Conservation (phyloP, 768 basidiomycete species). For the Mycena olivaceomarginata region DNA sequence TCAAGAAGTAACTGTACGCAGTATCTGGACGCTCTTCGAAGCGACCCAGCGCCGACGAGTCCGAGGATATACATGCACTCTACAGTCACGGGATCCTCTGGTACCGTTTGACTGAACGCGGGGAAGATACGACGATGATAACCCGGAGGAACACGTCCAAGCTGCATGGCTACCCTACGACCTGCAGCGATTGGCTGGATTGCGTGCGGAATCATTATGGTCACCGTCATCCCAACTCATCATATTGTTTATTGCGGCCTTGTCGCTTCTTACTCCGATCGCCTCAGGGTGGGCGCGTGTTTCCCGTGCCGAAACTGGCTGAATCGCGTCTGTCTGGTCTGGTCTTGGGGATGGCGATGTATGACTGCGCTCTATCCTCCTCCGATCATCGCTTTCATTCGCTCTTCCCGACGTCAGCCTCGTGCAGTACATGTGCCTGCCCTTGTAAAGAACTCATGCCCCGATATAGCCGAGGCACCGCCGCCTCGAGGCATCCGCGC, state of each 20-base stretch:
- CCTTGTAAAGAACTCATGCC: neutral
- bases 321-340: neutral
- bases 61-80: too few relatives aligned
- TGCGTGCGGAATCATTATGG: neutral
- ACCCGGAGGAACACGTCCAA: neutral
- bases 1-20: too few relatives aligned
- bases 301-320: constrained; percentile 2
- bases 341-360: too few relatives aligned
- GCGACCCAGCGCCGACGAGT: too few relatives aligned
- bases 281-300: constrained; percentile 27
- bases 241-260: neutral
- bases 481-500: constrained; percentile 57
- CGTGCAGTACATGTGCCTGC: neutral
- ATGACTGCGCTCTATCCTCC: constrained; percentile 2
- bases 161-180: neutral
- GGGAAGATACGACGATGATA: too few relatives aligned
- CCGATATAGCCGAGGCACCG: constrained; percentile 39
- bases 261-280: constrained; percentile 18
- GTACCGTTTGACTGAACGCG: too few relatives aligned
- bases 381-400: neutral
- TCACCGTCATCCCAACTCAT: neutral
- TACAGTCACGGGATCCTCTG: too few relatives aligned
- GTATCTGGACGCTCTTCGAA: too few relatives aligned
- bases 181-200: neutral
- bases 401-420: neutral